phyloP scores from a whole-genome alignment of 2,329 filamentous ascomycete species.

The Penicillium sumatraense region DNA sequence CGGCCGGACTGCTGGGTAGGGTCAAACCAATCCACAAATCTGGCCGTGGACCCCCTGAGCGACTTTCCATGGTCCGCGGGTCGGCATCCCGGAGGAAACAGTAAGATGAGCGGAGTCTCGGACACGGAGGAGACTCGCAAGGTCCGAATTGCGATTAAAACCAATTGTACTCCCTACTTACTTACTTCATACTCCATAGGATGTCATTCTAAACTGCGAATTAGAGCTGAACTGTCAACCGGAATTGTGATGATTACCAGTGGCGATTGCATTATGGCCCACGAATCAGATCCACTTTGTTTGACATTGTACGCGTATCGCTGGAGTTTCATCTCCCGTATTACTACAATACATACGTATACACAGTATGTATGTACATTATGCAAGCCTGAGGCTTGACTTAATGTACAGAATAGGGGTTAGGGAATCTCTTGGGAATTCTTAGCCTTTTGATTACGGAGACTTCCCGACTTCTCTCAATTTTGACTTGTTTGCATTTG shows the following conservation, averaged over 20 bases:
- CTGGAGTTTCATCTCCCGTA: constrained; percentile 7
- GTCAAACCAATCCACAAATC: constrained; percentile 1
- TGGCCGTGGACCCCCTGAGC: constrained; percentile 1
- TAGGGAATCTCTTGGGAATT: too few relatives aligned
- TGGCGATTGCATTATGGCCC: constrained; percentile 16
- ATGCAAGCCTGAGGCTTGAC: too few relatives aligned
- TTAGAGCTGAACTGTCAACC: background rate
- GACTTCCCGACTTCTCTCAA: too few relatives aligned
- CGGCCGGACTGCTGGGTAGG: constrained; percentile 4
- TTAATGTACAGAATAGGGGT: background rate
- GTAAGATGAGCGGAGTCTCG: background rate
- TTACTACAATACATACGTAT: background rate
- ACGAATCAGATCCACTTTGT: constrained; percentile 19
- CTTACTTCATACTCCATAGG: too few relatives aligned
- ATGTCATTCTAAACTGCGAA: too few relatives aligned
- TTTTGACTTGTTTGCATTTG: background rate
- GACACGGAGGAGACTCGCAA: constrained; percentile 1
- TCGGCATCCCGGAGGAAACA: constrained; percentile 10
- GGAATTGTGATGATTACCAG: constrained; percentile 1
- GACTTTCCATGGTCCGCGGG: background rate
- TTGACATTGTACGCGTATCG: constrained; percentile 11
- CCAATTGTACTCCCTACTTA: too few relatives aligned
- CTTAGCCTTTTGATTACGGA: too few relatives aligned
- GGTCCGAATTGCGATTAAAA: background rate
- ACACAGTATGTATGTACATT: background rate